phyloP scores from a whole-genome alignment of 495 filamentous ascomycete genomes.

The Monascus purpureus region DNA sequence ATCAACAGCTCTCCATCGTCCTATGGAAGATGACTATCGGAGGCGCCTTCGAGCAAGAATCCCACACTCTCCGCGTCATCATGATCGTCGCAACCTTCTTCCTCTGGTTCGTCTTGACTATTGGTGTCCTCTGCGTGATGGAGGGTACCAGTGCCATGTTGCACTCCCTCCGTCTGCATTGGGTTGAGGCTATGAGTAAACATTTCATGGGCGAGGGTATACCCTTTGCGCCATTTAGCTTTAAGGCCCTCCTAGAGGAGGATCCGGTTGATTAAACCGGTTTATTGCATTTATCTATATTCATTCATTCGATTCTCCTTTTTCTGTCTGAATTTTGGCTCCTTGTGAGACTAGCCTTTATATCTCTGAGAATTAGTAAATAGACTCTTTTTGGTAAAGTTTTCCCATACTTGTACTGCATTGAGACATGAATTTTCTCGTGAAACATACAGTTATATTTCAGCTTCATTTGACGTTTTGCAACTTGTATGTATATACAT shows the following conservation, averaged over 20 bases:
- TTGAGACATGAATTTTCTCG: too few species aligned
- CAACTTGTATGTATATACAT: too few species aligned
- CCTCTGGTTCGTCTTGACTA: conserved; percentile 76
- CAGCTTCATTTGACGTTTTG: too few species aligned
- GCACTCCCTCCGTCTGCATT: conserved; percentile 89
- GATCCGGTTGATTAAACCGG: conserved; percentile 42
- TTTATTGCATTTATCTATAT: conserved; percentile 1
- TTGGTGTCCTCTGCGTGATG: conserved; percentile 64
- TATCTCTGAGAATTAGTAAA: too few species aligned
- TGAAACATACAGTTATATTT: too few species aligned
- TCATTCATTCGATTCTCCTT: conserved; percentile 7
- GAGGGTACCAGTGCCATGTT: conserved; percentile 83
- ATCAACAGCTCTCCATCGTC: conserved; percentile 93
- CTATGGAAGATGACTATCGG: conserved; percentile 93
- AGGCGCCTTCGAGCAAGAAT: conserved; percentile 47
- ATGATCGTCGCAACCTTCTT: conserved; percentile 68
- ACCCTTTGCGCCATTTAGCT: conserved; percentile 86
- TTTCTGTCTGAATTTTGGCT: conserved; percentile 1
- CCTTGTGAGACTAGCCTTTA: neutral
- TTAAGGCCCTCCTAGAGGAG: conserved; percentile 76
- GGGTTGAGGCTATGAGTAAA: conserved; percentile 99
- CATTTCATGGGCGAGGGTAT: conserved; percentile 94
- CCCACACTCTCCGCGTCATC: conserved; percentile 56
- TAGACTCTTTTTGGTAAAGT: too few species aligned
- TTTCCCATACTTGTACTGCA: too few species aligned